Percentiles rank a stretch among this genome's conserved stretches.
These are phyloP conservation scores for Aegilops tauschii DNA, from an alignment of 176 grass and related monocot genomes.

Conservation along the genomic window DNA sequence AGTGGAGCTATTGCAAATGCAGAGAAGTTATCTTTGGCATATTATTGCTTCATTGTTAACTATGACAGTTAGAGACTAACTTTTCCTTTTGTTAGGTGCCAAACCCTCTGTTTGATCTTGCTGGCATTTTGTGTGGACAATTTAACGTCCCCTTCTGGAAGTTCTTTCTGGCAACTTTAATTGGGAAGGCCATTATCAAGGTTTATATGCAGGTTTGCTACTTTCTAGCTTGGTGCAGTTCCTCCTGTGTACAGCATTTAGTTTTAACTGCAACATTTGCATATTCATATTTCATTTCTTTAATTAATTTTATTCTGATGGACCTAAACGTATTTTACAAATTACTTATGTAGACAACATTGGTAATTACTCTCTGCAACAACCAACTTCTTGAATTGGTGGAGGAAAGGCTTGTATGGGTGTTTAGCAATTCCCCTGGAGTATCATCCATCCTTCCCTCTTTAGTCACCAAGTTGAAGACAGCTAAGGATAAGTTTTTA, in stretches of 20 bases:
- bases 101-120: conserved; percentile 89
- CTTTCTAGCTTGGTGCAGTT: conserved; percentile 7
- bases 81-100: conserved; percentile 65
- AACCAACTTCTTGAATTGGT: conserved; percentile 91
- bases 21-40: background rate
- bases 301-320: background rate
- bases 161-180: conserved; percentile 94
- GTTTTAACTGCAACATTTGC: conserved; percentile 7
- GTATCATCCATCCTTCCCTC: conserved; percentile 52
- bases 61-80: conserved; percentile 25
- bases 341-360: conserved; percentile 62
- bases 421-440: conserved; percentile 63
- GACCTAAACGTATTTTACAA: conserved; percentile 7
- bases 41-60: conserved; percentile 5
- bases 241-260: background rate
- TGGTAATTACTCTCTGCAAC: conserved; percentile 83
- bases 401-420: conserved; percentile 82
- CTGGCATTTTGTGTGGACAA: conserved; percentile 93
- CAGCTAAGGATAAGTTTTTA: conserved; percentile 72
- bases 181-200: conserved; percentile 94
- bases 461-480: conserved; percentile 52
- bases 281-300: background rate
- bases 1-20: background rate
- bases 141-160: conserved; percentile 90
- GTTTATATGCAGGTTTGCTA: conserved; percentile 81